Percentiles rank a stretch among this genome's conserved stretches.
Conservation (phyloP, 1,284 basidiomycete genomes). For the Rhodotorula glutinis region DNA sequence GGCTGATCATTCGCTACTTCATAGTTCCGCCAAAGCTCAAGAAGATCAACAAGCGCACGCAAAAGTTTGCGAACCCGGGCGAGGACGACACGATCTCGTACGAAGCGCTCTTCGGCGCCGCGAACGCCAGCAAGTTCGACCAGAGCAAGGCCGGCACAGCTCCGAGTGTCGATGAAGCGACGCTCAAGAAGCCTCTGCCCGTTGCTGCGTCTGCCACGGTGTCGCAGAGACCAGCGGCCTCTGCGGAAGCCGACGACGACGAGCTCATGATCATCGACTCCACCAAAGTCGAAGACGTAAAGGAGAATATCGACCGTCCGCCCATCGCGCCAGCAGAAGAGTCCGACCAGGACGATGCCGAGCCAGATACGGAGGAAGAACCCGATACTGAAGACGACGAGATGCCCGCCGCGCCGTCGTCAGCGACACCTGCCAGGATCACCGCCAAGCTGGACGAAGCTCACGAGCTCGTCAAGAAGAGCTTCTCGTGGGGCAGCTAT, state of each 20-base stretch:
- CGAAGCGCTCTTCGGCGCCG: slow-evolving; percentile 5
- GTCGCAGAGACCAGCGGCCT: too few relatives aligned
- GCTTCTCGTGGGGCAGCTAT: slow-evolving; percentile 22
- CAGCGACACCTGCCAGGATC: background rate
- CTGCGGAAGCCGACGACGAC: background rate
- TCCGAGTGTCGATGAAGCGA: background rate
- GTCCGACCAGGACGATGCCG: too few relatives aligned
- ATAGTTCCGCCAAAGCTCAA: slow-evolving; percentile 35
- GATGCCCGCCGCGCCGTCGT: background rate
- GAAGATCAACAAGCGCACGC: slow-evolving; percentile 16
- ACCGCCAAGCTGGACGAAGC: slow-evolving; percentile 6
- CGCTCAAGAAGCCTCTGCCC: too few relatives aligned
- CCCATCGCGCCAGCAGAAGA: slow-evolving; percentile 4
- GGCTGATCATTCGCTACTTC: background rate
- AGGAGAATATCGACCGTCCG: background rate
- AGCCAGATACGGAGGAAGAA: slow-evolving; percentile 18
- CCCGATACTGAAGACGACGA: slow-evolving; percentile 14
- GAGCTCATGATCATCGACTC: background rate
- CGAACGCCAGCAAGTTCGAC: background rate
- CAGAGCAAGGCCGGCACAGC: background rate
- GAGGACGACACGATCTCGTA: slow-evolving; percentile 1
- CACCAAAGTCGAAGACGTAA: background rate
- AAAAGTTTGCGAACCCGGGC: slow-evolving; percentile 9
- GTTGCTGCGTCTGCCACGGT: too few relatives aligned
- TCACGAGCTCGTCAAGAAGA: slow-evolving; percentile 7